Evolutionary conservation across 2,329 filamentous ascomycete species (phyloP), one percentile per base, ranked within the genome.

Genomic region (Pseudopyrenochaeta lycopersici): DNA sequence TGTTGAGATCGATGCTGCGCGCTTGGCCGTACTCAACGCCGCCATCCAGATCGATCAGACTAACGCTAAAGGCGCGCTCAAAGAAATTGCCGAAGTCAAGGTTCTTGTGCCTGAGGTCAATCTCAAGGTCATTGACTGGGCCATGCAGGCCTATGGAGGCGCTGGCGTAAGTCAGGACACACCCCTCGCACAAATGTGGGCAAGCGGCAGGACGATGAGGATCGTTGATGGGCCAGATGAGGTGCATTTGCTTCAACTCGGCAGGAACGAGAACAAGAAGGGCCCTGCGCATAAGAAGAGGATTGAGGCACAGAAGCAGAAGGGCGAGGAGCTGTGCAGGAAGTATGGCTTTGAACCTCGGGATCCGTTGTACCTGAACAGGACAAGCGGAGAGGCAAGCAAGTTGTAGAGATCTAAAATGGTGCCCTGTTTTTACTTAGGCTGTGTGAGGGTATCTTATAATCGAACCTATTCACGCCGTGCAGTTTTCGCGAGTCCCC

Each of bases 161-260:
- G 92, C 90, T 3, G 95, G 95, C 73, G 90, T 99, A 43, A 90
- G 87, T 70, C 95, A 98, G 81, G 95, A 99, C 72, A 98, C 95
- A 1, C 95, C 95, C 17, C 81, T 99, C 60, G 93, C 76, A 3
- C 62, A 56, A 35, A 88, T 93, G 86, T 96, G 91, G 88, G 87
- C 91, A 17, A 80, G 84, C 56, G 90, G 92, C 69, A 83, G 92
- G 53, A 97, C 93, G 6, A 82, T 97, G 77, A 84, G 91, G 56
- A 86, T 97, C 64, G 92, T 92, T 0, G 95, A 99, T 77, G 95
- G 95, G 0, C 95, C 95, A 0, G 95, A 99, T 78, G 95, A 99
- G 85, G 95, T 98, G 56, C 95, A 78, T 67, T 17, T 76, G n/a
- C 44, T 91, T 74, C 91, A 95, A 79, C 81, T 95, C 80, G 91